Conservation (phyloP, 1,284 basidiomycete species). For the Phellopilus nigrolimitatus region DNA sequence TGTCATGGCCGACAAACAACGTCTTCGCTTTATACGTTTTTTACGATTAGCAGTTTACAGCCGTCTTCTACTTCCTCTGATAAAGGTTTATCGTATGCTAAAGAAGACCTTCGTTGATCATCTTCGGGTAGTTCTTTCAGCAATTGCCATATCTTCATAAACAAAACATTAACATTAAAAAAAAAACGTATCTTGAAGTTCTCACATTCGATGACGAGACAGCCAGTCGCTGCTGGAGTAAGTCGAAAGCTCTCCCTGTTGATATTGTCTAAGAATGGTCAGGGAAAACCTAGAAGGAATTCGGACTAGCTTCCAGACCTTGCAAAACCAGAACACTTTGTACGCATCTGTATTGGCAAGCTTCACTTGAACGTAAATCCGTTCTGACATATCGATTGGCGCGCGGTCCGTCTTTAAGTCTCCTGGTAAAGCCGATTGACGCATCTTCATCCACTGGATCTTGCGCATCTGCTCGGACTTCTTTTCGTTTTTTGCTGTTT, state of each 20-base stretch:
- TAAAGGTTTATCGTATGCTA: slow-evolving; percentile 7
- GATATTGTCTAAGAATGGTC: slow-evolving; percentile 6
- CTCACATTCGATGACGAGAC: slow-evolving; percentile 2
- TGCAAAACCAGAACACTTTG: slow-evolving; percentile 61
- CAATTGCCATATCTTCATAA: not conserved
- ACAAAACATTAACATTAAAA: not conserved
- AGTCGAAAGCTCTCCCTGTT: slow-evolving; percentile 15
- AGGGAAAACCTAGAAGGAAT: not conserved
- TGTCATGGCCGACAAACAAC: no score
- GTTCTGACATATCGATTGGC: slow-evolving; percentile 45
- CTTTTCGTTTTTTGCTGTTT: slow-evolving; percentile 43
- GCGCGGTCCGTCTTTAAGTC: slow-evolving; percentile 50
- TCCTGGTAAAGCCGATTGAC: slow-evolving; percentile 58
- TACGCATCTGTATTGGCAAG: slow-evolving; percentile 29
- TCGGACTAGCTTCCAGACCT: slow-evolving; percentile 36
- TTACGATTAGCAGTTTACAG: not conserved
- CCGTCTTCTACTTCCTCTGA: slow-evolving; percentile 7
- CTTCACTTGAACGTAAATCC: slow-evolving; percentile 51
- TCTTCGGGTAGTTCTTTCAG: not conserved
- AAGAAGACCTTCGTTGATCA: not conserved
- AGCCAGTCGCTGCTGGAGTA: slow-evolving; percentile 12
- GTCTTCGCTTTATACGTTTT: not conserved
- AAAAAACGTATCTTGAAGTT: not conserved
- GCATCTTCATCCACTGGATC: slow-evolving; percentile 67
- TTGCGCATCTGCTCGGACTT: slow-evolving; percentile 52